These are phyloP conservation scores for Dioscorea alata DNA, from an alignment of 106 monocot genomes.

Conservation along the genomic window DNA sequence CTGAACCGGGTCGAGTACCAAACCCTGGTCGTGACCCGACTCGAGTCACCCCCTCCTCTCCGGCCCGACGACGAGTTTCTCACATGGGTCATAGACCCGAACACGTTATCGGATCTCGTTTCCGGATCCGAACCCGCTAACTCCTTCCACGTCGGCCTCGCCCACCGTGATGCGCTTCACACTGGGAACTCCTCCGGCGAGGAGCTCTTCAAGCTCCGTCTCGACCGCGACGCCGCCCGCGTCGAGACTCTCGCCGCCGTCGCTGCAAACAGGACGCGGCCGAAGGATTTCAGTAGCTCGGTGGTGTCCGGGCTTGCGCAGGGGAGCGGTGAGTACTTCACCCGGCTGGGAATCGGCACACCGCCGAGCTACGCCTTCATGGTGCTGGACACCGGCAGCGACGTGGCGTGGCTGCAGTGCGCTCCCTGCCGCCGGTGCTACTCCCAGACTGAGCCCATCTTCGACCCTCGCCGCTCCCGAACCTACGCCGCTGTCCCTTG, in stretches of 20 bases:
- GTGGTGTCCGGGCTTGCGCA: constrained; percentile 39
- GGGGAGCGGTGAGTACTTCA: constrained; percentile 51
- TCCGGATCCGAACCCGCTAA: neutral
- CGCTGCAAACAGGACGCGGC: constrained; percentile 1
- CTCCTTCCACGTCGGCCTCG: constrained; percentile 10
- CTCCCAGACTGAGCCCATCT: constrained; percentile 23
- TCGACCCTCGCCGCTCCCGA: too few species aligned
- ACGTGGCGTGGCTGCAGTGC: constrained; percentile 47
- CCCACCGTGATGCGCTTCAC: constrained; percentile 22
- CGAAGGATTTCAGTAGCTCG: constrained; percentile 8
- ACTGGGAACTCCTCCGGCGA: constrained; percentile 8
- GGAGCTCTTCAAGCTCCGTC: constrained; percentile 17
- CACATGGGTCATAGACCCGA: neutral
- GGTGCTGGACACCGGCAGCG: constrained; percentile 20
- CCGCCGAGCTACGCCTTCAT: constrained; percentile 24
- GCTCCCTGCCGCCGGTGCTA: constrained; percentile 41
- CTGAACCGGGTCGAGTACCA: constrained; percentile 1
- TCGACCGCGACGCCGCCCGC: constrained; percentile 19
- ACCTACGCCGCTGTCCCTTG: constrained; percentile 15
- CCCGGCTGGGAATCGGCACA: constrained; percentile 38
- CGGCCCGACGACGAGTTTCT: neutral
- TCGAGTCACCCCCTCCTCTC: neutral
- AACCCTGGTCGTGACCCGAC: constrained; percentile 8
- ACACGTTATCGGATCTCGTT: too few species aligned
- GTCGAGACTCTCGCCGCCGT: neutral